Conservation (phyloP, 2,329 filamentous ascomycete genomes). For the Apiospora aurea region DNA sequence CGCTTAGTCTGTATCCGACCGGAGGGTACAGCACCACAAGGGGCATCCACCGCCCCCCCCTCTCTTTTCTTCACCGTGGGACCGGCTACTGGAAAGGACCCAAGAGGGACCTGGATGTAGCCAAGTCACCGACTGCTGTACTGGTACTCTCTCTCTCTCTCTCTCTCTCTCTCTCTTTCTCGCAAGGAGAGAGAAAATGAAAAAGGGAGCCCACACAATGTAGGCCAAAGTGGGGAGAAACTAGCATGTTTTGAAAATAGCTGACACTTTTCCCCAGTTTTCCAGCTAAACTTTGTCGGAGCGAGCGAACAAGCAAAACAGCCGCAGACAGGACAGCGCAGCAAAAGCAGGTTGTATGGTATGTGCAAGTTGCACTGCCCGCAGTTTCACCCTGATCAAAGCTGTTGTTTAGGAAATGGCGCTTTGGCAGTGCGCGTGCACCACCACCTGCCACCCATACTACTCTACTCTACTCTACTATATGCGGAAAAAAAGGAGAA, state of each 20-base stretch:
- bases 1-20: conserved; percentile 21
- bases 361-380: background rate
- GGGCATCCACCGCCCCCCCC: conserved; percentile 1
- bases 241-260: conserved; percentile 14
- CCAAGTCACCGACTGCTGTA: background rate
- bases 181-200: background rate
- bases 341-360: background rate
- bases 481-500: background rate
- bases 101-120: background rate
- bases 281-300: background rate
- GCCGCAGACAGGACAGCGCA: background rate
- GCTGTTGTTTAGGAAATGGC: background rate
- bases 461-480: background rate
- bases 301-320: background rate
- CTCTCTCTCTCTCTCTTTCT: no score
- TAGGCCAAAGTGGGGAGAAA: background rate
- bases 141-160: background rate
- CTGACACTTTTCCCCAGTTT: conserved; percentile 17
- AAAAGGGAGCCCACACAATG: background rate
- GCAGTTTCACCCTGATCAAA: conserved; percentile 4
- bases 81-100: background rate
- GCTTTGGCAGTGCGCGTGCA: background rate
- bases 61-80: background rate
- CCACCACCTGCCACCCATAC: background rate
- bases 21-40: conserved; percentile 2